Conservation (phyloP, 371 early-diverging fungal genomes). For the Vairimorpha necatrix region DNA sequence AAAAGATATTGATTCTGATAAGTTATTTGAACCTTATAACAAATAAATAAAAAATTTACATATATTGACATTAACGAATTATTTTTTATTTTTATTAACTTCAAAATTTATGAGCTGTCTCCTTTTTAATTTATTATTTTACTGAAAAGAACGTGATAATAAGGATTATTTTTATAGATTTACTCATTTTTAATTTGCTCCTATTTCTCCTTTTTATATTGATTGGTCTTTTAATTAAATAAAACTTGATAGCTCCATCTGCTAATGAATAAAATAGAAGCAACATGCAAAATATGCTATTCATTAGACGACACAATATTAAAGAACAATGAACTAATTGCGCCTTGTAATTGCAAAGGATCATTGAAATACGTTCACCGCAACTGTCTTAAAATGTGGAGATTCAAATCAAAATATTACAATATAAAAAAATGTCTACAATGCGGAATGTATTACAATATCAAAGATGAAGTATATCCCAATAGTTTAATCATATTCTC, state of each 20-base stretch:
- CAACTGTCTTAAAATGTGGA: constrained; percentile 63
- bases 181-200: not conserved
- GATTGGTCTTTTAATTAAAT: not conserved
- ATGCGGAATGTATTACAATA: constrained; percentile 57
- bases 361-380: constrained; percentile 64
- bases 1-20: not conserved
- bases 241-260: not conserved
- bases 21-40: not conserved
- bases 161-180: no score
- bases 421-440: constrained; percentile 64
- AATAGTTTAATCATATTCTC: constrained; percentile 22
- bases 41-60: no score
- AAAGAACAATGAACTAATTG: constrained; percentile 56
- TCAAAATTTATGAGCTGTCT: no score
- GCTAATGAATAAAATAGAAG: not conserved
- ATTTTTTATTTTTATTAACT: no score
- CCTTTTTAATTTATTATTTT: no score
- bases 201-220: not conserved
- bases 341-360: constrained; percentile 65
- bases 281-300: constrained; percentile 64
- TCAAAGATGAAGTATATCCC: constrained; percentile 56
- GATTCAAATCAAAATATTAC: constrained; percentile 58
- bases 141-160: no score
- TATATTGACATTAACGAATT: no score
- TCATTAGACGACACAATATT: constrained; percentile 54